These are phyloP conservation scores for Phenoliferia sp. DNA, from an alignment of 1,284 basidiomycete genomes.

Conservation along the genomic window DNA sequence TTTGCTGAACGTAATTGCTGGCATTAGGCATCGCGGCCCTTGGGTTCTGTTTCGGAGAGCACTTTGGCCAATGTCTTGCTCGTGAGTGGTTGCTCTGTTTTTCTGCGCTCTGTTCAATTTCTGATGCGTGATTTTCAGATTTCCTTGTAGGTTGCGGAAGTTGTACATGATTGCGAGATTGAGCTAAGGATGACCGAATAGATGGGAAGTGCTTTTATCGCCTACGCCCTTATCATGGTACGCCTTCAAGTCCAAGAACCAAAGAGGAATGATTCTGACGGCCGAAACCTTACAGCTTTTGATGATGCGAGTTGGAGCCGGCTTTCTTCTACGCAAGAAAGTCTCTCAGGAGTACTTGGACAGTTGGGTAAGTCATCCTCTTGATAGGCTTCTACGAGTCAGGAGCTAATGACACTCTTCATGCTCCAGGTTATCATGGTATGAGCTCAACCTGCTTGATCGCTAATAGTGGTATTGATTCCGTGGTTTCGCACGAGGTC, in stretches of 20 bases:
- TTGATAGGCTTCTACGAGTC: background rate
- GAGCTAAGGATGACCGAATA: background rate
- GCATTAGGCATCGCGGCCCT: slow-evolving; percentile 38
- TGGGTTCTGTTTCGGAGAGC: slow-evolving; percentile 67
- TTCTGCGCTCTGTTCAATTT: background rate
- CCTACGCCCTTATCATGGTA: slow-evolving; percentile 37
- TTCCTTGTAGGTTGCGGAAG: background rate
- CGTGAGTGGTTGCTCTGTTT: slow-evolving; percentile 61
- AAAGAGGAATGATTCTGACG: too few species aligned
- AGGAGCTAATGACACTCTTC: background rate
- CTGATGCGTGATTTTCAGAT: background rate
- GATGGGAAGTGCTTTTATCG: slow-evolving; percentile 17
- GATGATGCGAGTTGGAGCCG: slow-evolving; percentile 73
- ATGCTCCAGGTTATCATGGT: background rate
- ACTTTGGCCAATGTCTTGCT: slow-evolving; percentile 52
- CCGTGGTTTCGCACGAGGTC: background rate
- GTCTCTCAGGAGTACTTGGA: slow-evolving; percentile 81
- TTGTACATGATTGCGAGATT: background rate
- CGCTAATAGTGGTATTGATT: background rate
- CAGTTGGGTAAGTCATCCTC: slow-evolving; percentile 56
- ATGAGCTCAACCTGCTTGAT: background rate
- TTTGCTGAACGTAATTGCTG: slow-evolving; percentile 24
- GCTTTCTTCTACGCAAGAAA: slow-evolving; percentile 60
- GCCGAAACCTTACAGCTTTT: too few species aligned
- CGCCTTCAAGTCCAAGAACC: too few species aligned